These are phyloP conservation scores for Aspergillus alliaceus DNA, from an alignment of 2,329 filamentous ascomycete species.

Conservation along the genomic window DNA sequence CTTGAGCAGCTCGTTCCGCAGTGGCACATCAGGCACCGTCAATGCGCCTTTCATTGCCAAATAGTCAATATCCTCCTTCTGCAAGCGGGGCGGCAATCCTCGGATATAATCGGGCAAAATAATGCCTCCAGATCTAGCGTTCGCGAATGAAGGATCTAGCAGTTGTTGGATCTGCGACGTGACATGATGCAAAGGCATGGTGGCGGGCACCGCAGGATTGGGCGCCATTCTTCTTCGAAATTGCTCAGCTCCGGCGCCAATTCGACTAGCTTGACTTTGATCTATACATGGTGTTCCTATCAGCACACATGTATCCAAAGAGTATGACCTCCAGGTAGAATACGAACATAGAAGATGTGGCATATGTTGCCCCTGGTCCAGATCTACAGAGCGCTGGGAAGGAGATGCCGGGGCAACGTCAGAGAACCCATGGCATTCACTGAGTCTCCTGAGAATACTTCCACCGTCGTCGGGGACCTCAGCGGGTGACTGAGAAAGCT, in stretches of 20 bases:
- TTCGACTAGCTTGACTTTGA: constrained; percentile 42
- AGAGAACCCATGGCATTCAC: constrained; percentile 28
- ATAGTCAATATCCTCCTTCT: constrained; percentile 79
- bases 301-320: too few relatives aligned
- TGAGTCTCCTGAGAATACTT: constrained; percentile 27
- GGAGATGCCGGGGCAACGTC: constrained; percentile 39
- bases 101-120: constrained; percentile 71
- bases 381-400: constrained; percentile 48
- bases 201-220: constrained; percentile 40
- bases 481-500: constrained; percentile 31
- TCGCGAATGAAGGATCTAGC: constrained; percentile 48
- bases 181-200: constrained; percentile 37
- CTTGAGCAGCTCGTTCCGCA: constrained; percentile 79
- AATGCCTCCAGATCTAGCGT: constrained; percentile 46
- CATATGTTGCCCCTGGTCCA: constrained; percentile 57
- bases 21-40: constrained; percentile 65
- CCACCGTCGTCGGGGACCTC: constrained; percentile 37
- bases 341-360: constrained; percentile 64
- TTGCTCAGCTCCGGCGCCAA: constrained; percentile 45
- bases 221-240: constrained; percentile 47
- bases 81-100: constrained; percentile 73
- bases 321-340: too few relatives aligned
- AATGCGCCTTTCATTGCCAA: constrained; percentile 82
- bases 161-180: constrained; percentile 38
- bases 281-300: constrained; percentile 20